A percentile compares a stretch with the other conserved stretches of the same genome.
phyloP scores from a whole-genome alignment of 495 filamentous ascomycete genomes.

The Neurospora sp. region DNA sequence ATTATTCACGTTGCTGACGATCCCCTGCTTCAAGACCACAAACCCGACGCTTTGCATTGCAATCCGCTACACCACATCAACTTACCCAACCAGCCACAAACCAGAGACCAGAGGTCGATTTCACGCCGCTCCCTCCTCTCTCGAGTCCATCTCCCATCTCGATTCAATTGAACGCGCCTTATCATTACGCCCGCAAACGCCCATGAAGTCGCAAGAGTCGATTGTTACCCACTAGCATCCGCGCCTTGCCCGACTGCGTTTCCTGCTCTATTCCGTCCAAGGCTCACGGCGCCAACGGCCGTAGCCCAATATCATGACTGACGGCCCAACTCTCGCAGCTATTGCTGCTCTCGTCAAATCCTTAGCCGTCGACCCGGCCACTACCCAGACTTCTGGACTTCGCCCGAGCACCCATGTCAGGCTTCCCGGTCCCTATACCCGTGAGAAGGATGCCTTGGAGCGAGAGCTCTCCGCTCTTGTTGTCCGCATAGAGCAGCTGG shows the following conservation, averaged over 20 bases:
- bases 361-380: conserved; percentile 42
- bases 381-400: conserved; percentile 18
- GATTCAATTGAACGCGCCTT: not conserved
- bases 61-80: not conserved
- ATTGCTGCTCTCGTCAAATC: conserved; percentile 53
- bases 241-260: conserved; percentile 3
- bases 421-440: conserved; percentile 53
- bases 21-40: not conserved
- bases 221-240: not conserved
- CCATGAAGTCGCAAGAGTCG: conserved; percentile 5
- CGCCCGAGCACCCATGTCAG: conserved; percentile 36
- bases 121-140: not conserved
- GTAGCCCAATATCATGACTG: conserved; percentile 36
- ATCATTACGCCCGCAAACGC: not conserved
- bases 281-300: conserved; percentile 10
- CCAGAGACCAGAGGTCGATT: not conserved
- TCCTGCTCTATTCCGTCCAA: conserved; percentile 4
- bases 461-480: conserved; percentile 59
- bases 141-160: not conserved
- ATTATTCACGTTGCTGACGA: not conserved
- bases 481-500: conserved; percentile 57
- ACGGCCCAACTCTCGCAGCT: conserved; percentile 52
- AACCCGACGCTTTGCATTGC: not conserved
- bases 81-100: not conserved
- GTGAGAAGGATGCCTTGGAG: conserved; percentile 60